A percentile compares a stretch with the other conserved stretches of the same genome.
These are phyloP conservation scores for Syncephalastrum racemosum DNA, from an alignment of 371 early-diverging fungal genomes.

Conservation along the genomic window DNA sequence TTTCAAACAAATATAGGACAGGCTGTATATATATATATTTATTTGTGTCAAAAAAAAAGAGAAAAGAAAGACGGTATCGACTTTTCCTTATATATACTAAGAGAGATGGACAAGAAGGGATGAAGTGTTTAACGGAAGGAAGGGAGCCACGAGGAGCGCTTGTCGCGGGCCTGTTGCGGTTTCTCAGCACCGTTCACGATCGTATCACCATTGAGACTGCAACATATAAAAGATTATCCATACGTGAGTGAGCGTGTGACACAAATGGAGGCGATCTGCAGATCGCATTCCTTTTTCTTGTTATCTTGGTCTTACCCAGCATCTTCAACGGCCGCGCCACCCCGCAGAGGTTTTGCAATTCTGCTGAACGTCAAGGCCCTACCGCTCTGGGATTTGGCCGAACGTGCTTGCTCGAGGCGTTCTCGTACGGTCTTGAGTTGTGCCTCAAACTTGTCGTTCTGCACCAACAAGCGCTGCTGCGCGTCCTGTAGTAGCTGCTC, in stretches of 20 bases:
- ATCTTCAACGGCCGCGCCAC: constrained; percentile 45
- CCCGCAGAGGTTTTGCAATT: constrained; percentile 93
- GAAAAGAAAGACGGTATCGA: no score
- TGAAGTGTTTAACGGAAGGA: constrained; percentile 15
- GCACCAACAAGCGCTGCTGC: constrained; percentile 68
- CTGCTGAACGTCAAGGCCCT: constrained; percentile 78
- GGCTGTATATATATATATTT: no score
- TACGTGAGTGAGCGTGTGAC: no score
- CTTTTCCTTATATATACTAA: no score
- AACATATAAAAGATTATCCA: no score
- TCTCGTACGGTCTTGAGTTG: constrained; percentile 79
- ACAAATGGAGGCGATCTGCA: no score
- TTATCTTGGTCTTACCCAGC: constrained; percentile 2
- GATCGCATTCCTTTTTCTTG: not conserved
- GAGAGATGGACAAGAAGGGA: no score
- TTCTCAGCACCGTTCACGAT: no score
- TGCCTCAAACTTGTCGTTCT: constrained; percentile 85
- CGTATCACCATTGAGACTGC: constrained; percentile 2
- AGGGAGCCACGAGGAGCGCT: constrained; percentile 40
- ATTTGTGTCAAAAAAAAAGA: no score
- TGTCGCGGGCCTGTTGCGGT: constrained; percentile 20
- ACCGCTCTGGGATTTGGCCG: constrained; percentile 54
- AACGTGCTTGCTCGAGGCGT: constrained; percentile 73
- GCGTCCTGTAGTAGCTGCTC: constrained; percentile 81
- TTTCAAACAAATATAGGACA: no score